Conservation (phyloP, 2,329 filamentous ascomycete species). For the Reticulascus tulasneorum region DNA sequence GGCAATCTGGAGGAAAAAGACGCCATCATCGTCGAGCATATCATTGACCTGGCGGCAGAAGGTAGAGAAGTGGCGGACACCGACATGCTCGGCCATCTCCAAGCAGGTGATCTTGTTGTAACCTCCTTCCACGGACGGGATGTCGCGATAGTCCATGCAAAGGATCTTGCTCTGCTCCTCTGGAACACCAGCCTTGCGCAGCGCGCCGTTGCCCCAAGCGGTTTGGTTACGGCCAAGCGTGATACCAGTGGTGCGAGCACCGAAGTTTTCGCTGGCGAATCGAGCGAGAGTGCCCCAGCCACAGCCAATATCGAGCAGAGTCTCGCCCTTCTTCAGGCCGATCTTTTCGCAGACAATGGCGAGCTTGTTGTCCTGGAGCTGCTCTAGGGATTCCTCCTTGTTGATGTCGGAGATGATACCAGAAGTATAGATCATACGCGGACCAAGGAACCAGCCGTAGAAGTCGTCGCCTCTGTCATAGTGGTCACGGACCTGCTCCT, state of each 20-base stretch:
- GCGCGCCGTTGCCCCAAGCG: conserved; percentile 79
- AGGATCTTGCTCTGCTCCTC: conserved; percentile 79
- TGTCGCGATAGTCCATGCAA: conserved; percentile 88
- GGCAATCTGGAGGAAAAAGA: conserved; percentile 94
- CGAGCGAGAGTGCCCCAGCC: conserved; percentile 87
- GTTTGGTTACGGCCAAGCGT: conserved; percentile 87
- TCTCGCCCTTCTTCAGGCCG: conserved; percentile 67
- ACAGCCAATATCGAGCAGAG: conserved; percentile 80
- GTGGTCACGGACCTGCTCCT: conserved; percentile 87
- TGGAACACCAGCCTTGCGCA: conserved; percentile 67
- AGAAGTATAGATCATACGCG: conserved; percentile 90
- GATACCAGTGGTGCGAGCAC: conserved; percentile 71
- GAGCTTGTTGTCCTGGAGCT: conserved; percentile 89
- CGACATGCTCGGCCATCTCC: conserved; percentile 98
- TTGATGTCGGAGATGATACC: conserved; percentile 78
- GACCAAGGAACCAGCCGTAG: conserved; percentile 87
- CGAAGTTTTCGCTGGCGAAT: conserved; percentile 79
- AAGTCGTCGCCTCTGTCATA: conserved; percentile 91
- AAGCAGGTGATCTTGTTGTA: conserved; percentile 90
- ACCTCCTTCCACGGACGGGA: conserved; percentile 52
- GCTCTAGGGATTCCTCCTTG: conserved; percentile 75
- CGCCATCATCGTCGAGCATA: conserved; percentile 94
- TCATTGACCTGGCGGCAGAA: conserved; percentile 87
- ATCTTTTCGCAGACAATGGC: conserved; percentile 87
- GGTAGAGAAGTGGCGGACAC: conserved; percentile 76